Evolutionary conservation across 2,329 filamentous ascomycete species (phyloP), one percentile per base, ranked within the genome.

Genomic region (Talaromyces sp.): DNA sequence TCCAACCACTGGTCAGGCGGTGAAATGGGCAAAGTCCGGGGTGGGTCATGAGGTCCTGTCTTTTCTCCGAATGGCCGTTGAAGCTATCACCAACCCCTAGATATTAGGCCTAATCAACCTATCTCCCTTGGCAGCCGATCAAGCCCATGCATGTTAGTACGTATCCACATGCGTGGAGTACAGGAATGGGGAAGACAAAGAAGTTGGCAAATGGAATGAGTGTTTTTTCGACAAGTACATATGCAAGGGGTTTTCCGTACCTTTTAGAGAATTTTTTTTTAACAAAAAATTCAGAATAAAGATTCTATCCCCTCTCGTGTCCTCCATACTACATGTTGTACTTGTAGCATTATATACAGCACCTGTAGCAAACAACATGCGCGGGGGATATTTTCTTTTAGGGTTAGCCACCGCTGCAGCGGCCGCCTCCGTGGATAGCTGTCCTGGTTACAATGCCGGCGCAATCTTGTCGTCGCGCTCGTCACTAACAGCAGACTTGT

Each of bases 401-500:
- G 50, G 50, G 27, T 7, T 30, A 4, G 28, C 42, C 12, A 42
- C 14, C 3, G 50, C 50, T 30, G 50, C 10, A n/a, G 31, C 44
- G 31, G 61, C 61, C 51, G 42, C 40, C 12, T 59, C 61, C 27
- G 51, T 56, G 12, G 42, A 56, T 2, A 34, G 44, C 33, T 79
- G 76, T 55, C 75, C 76, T 18, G 76, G 76, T n/a, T 79, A 79
- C 63, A 73, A 67, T 30, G 72, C 70, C 16, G 67, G 65, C 6
- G 75, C 76, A 64, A 65, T 78, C 10, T 64, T 70, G 18, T 40
- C 56, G 30, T 89, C 85, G 1, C 44, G 33, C 52, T 40, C 40
- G 12, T 47, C 40, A 7, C 28, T 63, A 4, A 63, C 55, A 10
- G 92, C 90, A 1, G 83, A 89, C 66, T 79, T 96, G 55, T 82